Evolutionary conservation across 208 protist genomes (phyloP).

Genomic region (Wallacemonas rigidus): DNA sequence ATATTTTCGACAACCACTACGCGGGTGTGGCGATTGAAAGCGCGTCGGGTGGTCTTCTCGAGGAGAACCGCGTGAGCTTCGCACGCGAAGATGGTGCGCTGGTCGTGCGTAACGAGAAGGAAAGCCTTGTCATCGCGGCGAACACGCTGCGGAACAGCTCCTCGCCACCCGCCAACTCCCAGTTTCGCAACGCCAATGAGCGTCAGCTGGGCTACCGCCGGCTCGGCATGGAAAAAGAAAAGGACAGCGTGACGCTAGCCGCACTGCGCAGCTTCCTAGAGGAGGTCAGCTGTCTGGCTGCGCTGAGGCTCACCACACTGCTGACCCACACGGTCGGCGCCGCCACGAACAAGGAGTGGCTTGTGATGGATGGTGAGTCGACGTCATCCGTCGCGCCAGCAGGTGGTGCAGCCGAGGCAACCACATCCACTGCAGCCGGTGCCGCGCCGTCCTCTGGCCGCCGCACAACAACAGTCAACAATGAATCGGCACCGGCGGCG

Average conservation of each 20-base stretch:
- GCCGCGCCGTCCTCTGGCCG: conserved; percentile 2
- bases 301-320: conserved; percentile 18
- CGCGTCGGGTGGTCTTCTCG: conserved; percentile 26
- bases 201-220: conserved; percentile 31
- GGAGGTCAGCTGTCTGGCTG: conserved; percentile 5
- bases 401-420: background rate
- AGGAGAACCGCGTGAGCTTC: conserved; percentile 44
- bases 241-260: conserved; percentile 16
- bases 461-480: background rate
- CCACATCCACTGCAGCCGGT: background rate
- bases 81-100: conserved; percentile 37
- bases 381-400: background rate
- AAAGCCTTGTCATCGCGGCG: conserved; percentile 13
- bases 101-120: conserved; percentile 25
- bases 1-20: conserved; percentile 42
- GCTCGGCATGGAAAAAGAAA: conserved; percentile 25
- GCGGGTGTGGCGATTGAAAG: conserved; percentile 25
- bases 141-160: conserved; percentile 39
- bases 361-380: conserved; percentile 15
- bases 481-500: background rate
- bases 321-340: conserved; percentile 13
- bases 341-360: conserved; percentile 18
- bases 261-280: conserved; percentile 29
- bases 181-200: conserved; percentile 24
- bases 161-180: conserved; percentile 27